phyloP scores from a whole-genome alignment of 23 red algal genomes.

The Agarophyton chilense region DNA sequence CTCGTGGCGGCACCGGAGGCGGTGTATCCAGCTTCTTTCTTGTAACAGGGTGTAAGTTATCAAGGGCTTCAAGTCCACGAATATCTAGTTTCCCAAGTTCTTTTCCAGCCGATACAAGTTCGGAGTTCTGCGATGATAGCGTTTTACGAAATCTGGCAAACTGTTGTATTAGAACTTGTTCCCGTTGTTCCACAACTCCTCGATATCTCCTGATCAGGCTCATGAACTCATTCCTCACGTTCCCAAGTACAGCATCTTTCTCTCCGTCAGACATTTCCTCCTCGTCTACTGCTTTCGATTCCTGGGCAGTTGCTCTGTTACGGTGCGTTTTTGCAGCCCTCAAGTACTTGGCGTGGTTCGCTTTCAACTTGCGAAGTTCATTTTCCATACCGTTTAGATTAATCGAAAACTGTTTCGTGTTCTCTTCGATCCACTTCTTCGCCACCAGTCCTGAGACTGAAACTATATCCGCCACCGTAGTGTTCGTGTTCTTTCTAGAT shows the following conservation, averaged over 20 bases:
- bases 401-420: constrained; percentile 4
- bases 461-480: constrained; percentile 45
- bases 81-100: constrained; percentile 18
- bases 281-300: background rate
- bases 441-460: constrained; percentile 45
- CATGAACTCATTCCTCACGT: constrained; percentile 27
- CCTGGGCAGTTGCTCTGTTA: background rate
- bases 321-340: background rate
- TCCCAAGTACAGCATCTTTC: constrained; percentile 2
- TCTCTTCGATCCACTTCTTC: constrained; percentile 38
- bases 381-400: constrained; percentile 13
- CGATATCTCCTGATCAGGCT: constrained; percentile 23
- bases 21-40: constrained; percentile 11
- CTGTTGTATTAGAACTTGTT: constrained; percentile 36
- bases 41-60: constrained; percentile 3
- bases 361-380: constrained; percentile 14
- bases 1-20: background rate
- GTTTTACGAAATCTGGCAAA: constrained; percentile 25
- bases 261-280: constrained; percentile 10
- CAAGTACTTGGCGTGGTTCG: background rate
- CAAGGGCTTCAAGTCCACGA: constrained; percentile 6
- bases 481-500: background rate
- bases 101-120: constrained; percentile 21
- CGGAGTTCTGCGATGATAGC: constrained; percentile 23
- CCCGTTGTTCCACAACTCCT: constrained; percentile 31